These are phyloP conservation scores for Neltuma alba DNA, from an alignment of 306 rosid genomes.

Conservation along the genomic window DNA sequence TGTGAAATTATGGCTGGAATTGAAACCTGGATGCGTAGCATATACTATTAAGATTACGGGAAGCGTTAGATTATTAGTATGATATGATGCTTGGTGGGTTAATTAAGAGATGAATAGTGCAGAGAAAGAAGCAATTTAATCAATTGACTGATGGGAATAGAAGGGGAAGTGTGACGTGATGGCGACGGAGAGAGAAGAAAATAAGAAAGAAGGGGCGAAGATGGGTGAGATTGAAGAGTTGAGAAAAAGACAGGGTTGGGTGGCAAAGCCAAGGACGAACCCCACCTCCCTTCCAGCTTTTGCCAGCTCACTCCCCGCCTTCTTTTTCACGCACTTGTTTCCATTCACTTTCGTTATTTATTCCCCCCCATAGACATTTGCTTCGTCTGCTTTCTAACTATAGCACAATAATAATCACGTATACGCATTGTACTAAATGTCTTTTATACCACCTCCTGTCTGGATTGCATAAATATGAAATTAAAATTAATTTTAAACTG, in stretches of 20 bases:
- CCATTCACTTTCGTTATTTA: neutral
- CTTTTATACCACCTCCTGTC: neutral
- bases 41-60: too few relatives aligned
- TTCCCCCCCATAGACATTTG: neutral
- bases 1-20: neutral
- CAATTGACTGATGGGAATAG: too few relatives aligned
- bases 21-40: neutral
- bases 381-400: neutral
- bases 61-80: too few relatives aligned
- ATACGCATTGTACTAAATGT: neutral
- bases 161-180: too few relatives aligned
- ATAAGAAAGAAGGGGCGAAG: too few relatives aligned
- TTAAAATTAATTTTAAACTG: neutral
- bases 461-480: neutral
- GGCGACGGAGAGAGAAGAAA: too few relatives aligned
- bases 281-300: neutral
- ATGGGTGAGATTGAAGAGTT: too few relatives aligned
- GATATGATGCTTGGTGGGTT: too few relatives aligned
- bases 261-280: neutral
- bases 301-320: neutral
- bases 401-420: neutral
- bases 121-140: too few relatives aligned
- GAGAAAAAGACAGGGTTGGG: neutral
- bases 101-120: too few relatives aligned
- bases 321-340: neutral